Evolutionary conservation across 164 flowering plant genomes (phyloP).

Genomic region (Vitis rotundifolia): DNA sequence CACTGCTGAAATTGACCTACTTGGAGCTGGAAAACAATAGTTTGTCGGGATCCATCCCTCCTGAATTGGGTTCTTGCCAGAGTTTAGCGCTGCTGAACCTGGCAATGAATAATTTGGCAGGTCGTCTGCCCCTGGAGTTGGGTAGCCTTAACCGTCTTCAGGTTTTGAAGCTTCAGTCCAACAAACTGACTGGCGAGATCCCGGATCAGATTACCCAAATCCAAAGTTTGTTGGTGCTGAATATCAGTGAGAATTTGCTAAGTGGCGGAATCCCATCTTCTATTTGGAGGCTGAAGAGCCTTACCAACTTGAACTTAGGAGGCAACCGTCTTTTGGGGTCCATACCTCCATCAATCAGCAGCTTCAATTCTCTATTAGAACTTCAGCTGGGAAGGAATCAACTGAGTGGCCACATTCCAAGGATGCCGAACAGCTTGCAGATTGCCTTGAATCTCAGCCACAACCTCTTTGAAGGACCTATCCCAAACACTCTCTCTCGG

Average conservation of each 20-base stretch:
- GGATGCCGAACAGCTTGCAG: constrained; percentile 48
- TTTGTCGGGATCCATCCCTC: constrained; percentile 49
- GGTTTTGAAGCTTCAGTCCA: constrained; percentile 52
- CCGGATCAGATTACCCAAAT: constrained; percentile 40
- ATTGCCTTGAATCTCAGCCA: constrained; percentile 68
- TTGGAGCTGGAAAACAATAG: constrained; percentile 61
- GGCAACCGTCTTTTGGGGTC: constrained; percentile 52
- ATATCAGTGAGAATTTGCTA: constrained; percentile 55
- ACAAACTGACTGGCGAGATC: constrained; percentile 50
- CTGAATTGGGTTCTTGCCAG: constrained; percentile 43
- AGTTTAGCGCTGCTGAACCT: constrained; percentile 52
- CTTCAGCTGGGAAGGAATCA: constrained; percentile 62
- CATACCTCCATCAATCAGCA: constrained; percentile 40
- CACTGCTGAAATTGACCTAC: constrained; percentile 41
- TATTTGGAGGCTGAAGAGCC: constrained; percentile 34
- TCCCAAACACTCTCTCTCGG: constrained; percentile 38
- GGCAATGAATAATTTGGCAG: constrained; percentile 48
- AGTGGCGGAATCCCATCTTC: constrained; percentile 53
- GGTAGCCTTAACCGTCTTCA: constrained; percentile 49
- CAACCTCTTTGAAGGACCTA: constrained; percentile 56
- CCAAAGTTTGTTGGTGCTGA: constrained; percentile 31
- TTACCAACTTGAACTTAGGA: constrained; percentile 37
- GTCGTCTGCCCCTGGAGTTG: constrained; percentile 43
- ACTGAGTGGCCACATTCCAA: constrained; percentile 50
- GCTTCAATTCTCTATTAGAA: constrained; percentile 37